These are phyloP conservation scores for Rusavskia elegans DNA, from an alignment of 495 filamentous ascomycete genomes.

Conservation along the genomic window DNA sequence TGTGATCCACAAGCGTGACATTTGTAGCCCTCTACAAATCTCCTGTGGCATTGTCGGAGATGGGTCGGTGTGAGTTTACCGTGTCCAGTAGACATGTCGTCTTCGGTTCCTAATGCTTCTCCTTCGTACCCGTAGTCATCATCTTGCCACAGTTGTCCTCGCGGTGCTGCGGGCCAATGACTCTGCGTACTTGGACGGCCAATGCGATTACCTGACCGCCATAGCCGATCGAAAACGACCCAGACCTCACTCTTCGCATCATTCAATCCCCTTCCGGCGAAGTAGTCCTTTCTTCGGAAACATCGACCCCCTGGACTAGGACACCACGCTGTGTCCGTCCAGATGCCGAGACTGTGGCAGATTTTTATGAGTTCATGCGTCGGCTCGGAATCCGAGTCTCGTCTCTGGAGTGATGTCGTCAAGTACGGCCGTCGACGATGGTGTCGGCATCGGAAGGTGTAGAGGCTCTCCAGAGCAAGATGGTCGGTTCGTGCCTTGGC, in stretches of 20 bases:
- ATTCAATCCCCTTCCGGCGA: slow-evolving; percentile 33
- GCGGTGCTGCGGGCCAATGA: slow-evolving; percentile 12
- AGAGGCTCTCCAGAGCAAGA: slow-evolving; percentile 42
- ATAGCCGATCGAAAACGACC: slow-evolving; percentile 49
- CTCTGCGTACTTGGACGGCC: slow-evolving; percentile 22
- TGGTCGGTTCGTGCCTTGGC: slow-evolving; percentile 15
- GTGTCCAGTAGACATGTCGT: slow-evolving; percentile 28
- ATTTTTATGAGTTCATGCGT: slow-evolving; percentile 48
- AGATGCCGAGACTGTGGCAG: slow-evolving; percentile 42
- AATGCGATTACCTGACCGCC: slow-evolving; percentile 44
- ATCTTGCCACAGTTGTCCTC: slow-evolving; percentile 44
- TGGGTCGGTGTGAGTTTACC: slow-evolving; percentile 39
- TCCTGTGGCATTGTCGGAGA: slow-evolving; percentile 35
- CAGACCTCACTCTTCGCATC: slow-evolving; percentile 36
- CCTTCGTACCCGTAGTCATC: slow-evolving; percentile 36
- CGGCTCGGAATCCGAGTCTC: slow-evolving; percentile 45
- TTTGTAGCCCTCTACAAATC: slow-evolving; percentile 35
- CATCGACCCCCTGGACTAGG: slow-evolving; percentile 43
- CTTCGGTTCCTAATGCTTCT: slow-evolving; percentile 35
- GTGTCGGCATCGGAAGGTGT: slow-evolving; percentile 44
- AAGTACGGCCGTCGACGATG: slow-evolving; percentile 44
- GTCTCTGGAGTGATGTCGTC: slow-evolving; percentile 34
- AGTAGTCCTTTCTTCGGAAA: slow-evolving; percentile 40
- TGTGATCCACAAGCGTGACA: slow-evolving; percentile 37
- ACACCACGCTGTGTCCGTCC: slow-evolving; percentile 51